Conservation (phyloP, 2,329 filamentous ascomycete genomes). For the Fusarium equiseti region DNA sequence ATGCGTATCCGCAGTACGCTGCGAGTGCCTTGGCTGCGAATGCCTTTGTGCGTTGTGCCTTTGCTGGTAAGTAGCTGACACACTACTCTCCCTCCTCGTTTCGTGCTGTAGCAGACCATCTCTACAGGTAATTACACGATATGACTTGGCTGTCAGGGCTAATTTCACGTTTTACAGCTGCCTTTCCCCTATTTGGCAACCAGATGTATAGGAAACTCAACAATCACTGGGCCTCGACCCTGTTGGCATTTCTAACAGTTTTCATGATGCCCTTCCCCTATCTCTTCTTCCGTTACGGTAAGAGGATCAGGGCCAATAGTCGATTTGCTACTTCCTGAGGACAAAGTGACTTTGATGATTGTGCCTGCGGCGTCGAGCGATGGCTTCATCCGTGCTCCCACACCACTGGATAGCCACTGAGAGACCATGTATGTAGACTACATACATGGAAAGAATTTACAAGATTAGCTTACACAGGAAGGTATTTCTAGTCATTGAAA, state of each 20-base stretch:
- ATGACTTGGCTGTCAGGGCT: not conserved
- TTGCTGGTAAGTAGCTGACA: conserved; percentile 68
- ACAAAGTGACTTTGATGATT: not conserved
- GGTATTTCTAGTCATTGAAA: not conserved
- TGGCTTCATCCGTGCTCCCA: conserved; percentile 10
- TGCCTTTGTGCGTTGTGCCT: conserved; percentile 80
- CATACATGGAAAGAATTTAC: conserved; percentile 6
- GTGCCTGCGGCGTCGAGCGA: not conserved
- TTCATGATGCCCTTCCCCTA: conserved; percentile 74
- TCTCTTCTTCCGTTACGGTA: conserved; percentile 72
- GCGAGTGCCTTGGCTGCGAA: conserved; percentile 86
- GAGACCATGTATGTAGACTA: conserved; percentile 2
- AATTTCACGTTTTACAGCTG: conserved; percentile 60
- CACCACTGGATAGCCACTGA: conserved; percentile 28
- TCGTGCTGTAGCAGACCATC: conserved; percentile 8
- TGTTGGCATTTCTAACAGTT: conserved; percentile 71
- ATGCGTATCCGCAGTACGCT: conserved; percentile 81
- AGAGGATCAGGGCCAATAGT: conserved; percentile 66
- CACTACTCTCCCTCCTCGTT: not conserved
- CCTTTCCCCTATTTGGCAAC: conserved; percentile 80
- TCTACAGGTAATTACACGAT: not conserved
- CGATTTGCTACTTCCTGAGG: conserved; percentile 60
- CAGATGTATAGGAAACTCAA: conserved; percentile 79
- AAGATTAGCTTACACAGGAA: not conserved
- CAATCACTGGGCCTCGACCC: conserved; percentile 75